phyloP scores from a whole-genome alignment of 805 yeast species.

The Myxozyma udenii region DNA sequence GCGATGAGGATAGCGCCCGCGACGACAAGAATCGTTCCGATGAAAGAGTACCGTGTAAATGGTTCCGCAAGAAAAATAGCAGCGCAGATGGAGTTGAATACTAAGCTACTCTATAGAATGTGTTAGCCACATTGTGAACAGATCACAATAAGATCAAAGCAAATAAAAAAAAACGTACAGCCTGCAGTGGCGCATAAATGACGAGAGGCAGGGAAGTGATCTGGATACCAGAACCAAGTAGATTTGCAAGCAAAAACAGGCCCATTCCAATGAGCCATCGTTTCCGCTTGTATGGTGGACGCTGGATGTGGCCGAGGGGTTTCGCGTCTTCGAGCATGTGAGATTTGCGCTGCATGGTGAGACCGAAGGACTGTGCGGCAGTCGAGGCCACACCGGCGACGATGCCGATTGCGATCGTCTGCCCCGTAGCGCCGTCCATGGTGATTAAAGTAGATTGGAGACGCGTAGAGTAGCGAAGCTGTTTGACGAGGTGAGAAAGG shows the following conservation, averaged over 20 bases:
- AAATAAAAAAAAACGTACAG: constrained; percentile 41
- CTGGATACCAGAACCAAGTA: constrained; percentile 79
- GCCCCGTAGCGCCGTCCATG: constrained; percentile 28
- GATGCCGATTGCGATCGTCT: constrained; percentile 35
- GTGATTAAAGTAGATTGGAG: not conserved
- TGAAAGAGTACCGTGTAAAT: constrained; percentile 54
- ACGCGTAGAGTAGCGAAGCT: not conserved
- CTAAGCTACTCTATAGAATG: constrained; percentile 51
- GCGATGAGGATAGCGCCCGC: constrained; percentile 78
- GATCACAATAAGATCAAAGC: not conserved
- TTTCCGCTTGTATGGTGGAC: constrained; percentile 43
- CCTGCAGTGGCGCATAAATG: constrained; percentile 76
- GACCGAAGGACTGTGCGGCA: constrained; percentile 75
- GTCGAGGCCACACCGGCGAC: constrained; percentile 59
- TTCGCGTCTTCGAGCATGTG: constrained; percentile 50
- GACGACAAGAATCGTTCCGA: constrained; percentile 67
- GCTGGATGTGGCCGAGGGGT: constrained; percentile 32
- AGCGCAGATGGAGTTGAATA: constrained; percentile 77
- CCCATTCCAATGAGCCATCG: constrained; percentile 75
- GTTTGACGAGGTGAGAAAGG: not conserved
- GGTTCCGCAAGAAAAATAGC: constrained; percentile 62
- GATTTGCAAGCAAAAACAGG: constrained; percentile 67
- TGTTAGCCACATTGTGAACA: not conserved
- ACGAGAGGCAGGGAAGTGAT: constrained; percentile 79
- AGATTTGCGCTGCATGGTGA: constrained; percentile 76